phyloP scores from a whole-genome alignment of 495 filamentous ascomycete species.

The Immersiella caudata region DNA sequence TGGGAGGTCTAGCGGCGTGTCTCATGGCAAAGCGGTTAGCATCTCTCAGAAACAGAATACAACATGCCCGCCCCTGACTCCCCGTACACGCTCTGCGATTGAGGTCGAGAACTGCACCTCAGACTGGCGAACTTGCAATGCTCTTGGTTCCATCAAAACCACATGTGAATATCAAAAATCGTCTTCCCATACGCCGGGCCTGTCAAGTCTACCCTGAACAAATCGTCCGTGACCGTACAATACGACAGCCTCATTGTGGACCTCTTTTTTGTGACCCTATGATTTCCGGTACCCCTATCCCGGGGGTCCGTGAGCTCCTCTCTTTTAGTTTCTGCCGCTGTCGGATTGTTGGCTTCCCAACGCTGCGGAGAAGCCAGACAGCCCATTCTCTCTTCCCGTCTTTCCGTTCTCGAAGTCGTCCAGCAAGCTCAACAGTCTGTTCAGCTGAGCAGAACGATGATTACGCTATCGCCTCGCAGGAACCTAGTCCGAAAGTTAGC shows the following conservation, averaged over 20 bases:
- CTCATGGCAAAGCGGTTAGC: too few relatives aligned
- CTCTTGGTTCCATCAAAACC: background rate
- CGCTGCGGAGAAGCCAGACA: background rate
- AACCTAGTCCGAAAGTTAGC: constrained; percentile 6
- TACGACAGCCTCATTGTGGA: background rate
- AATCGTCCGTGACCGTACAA: background rate
- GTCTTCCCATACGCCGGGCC: background rate
- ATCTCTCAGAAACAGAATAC: too few relatives aligned
- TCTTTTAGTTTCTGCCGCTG: background rate
- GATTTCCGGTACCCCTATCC: background rate
- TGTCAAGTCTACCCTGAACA: background rate
- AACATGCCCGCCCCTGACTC: too few relatives aligned
- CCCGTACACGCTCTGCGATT: too few relatives aligned
- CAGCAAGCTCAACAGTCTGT: background rate
- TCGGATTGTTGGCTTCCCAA: background rate
- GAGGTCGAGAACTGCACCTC: too few relatives aligned
- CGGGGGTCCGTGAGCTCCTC: background rate
- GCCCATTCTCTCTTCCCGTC: background rate
- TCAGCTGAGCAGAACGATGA: constrained; percentile 17
- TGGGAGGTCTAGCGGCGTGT: too few relatives aligned
- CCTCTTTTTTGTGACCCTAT: background rate
- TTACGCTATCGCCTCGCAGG: constrained; percentile 17
- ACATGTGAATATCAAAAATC: background rate
- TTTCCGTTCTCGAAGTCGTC: background rate
- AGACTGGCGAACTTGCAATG: too few relatives aligned